Evolutionary conservation across 352 stramenopile species (phyloP).

Genomic region (Globisporangium solare): DNA sequence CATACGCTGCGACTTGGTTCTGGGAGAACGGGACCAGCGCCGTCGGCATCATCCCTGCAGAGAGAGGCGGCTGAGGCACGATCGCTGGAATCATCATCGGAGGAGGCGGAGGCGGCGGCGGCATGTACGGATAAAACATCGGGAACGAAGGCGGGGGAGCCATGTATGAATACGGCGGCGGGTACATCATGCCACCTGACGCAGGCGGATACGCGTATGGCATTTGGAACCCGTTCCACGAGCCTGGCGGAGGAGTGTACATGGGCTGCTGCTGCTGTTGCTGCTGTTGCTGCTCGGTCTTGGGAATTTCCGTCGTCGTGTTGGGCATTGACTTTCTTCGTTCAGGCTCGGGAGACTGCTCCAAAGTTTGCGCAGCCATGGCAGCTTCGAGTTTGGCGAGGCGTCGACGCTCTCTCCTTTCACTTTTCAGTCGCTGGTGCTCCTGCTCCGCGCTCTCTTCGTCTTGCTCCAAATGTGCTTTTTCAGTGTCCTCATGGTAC

Average conservation of each 20-base stretch:
- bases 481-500: neutral
- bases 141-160: conserved; percentile 19
- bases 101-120: conserved; percentile 3
- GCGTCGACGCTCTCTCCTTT: conserved; percentile 28
- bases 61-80: conserved; percentile 14
- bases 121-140: conserved; percentile 13
- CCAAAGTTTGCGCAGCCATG: conserved; percentile 27
- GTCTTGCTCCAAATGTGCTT: conserved; percentile 2
- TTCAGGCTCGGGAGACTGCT: conserved; percentile 3
- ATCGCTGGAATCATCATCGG: conserved; percentile 12
- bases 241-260: neutral
- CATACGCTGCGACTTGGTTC: conserved; percentile 16
- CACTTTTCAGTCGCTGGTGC: conserved; percentile 20
- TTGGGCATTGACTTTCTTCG: conserved; percentile 1
- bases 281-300: conserved; percentile 1
- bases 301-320: neutral
- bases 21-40: conserved; percentile 34
- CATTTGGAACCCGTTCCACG: neutral
- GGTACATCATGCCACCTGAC: conserved; percentile 10
- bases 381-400: conserved; percentile 32
- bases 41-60: conserved; percentile 17
- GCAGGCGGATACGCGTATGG: conserved; percentile 3
- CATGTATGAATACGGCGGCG: conserved; percentile 32
- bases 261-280: conserved; percentile 2
- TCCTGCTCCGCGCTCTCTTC: conserved; percentile 2